Evolutionary conservation across 495 filamentous ascomycete species (phyloP), one percentile per base, ranked within the genome.

Genomic region (Durotheca rogersii): DNA sequence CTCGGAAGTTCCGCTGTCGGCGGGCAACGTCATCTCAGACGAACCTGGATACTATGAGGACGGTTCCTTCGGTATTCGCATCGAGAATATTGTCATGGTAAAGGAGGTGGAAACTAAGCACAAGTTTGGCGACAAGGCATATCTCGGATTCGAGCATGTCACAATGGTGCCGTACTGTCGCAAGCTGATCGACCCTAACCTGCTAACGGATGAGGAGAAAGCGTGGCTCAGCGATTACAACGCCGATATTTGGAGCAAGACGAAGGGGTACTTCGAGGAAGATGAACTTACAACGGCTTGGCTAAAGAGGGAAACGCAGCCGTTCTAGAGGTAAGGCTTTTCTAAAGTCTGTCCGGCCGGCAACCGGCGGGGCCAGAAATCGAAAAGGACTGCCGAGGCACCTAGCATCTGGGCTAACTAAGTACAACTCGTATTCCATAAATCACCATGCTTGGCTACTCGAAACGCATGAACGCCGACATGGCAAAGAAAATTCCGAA

Each of bases 31-130:
- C 33, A 81, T 96, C 50, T 96, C 90, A 3, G 85, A 95, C 64
- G 91, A 99, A 66, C 94, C 93, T 10, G 94, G 94, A 21, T 99
- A 90, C 72, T 99, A 99, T 70, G 94, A 97, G 70, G 94, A 99
- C 60, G 94, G 90, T 35, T 84, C 84, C 7, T 99, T 94, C 62
- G 94, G 94, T n/a, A 95, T 99, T 61, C 87, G 94, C 21, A 97
- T 96, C 60, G 94, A 99, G 72, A 97, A 88, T 78, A 75, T 99
- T 47, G 81, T 95, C 51, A 88, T 96, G 81, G 88, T 89, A 12
- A 85, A 83, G 54, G 90, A 96, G 62, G 86, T 85, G 11, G 72
- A 95, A 64, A 95, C 92, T 5, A 83, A 86, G 46, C 77, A 95
- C 69, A 81, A 80, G 27, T 96, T 96, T 61, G 93, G 92, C 4